Evolutionary conservation across 2,329 filamentous ascomycete species (phyloP).

Genomic region (Plectosphaerella sp.): DNA sequence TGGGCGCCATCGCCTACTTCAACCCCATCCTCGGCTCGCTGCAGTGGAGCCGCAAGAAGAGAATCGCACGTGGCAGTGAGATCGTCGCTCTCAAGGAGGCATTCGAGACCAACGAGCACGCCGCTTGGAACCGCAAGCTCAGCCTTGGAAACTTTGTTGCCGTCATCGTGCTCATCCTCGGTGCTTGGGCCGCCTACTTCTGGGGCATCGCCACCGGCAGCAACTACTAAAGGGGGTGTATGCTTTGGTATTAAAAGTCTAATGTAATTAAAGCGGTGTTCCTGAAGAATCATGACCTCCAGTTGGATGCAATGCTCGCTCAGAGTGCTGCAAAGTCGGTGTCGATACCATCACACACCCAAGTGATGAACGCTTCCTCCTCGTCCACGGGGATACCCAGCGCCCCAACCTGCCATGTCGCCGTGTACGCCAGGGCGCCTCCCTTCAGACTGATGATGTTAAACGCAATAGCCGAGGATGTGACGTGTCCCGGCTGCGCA

Average conservation of each 20-base stretch:
- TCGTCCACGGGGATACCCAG: conserved; percentile 29
- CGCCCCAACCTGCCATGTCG: conserved; percentile 37
- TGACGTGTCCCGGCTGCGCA: conserved; percentile 34
- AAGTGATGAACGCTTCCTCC: conserved; percentile 6
- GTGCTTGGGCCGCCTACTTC: conserved; percentile 53
- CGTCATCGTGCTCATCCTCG: conserved; percentile 41
- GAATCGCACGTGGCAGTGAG: conserved; percentile 35
- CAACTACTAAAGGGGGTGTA: conserved; percentile 17
- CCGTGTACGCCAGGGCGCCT: conserved; percentile 29
- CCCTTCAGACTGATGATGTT: conserved; percentile 33
- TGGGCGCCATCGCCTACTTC: conserved; percentile 22
- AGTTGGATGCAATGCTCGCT: not conserved
- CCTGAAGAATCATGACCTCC: no score
- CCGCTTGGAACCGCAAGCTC: conserved; percentile 31
- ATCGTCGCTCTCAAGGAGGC: not conserved
- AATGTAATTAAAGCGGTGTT: no score
- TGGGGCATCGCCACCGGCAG: conserved; percentile 55
- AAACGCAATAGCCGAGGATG: conserved; percentile 31
- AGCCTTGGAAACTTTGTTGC: conserved; percentile 37
- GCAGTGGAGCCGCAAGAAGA: conserved; percentile 55
- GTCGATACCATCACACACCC: conserved; percentile 8
- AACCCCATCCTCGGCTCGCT: conserved; percentile 26
- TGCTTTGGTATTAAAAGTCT: no score
- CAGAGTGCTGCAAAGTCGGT: conserved; percentile 4
- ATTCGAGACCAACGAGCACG: conserved; percentile 28